Conservation (phyloP, 345 rosid genomes). For the Eucalyptus regnans region DNA sequence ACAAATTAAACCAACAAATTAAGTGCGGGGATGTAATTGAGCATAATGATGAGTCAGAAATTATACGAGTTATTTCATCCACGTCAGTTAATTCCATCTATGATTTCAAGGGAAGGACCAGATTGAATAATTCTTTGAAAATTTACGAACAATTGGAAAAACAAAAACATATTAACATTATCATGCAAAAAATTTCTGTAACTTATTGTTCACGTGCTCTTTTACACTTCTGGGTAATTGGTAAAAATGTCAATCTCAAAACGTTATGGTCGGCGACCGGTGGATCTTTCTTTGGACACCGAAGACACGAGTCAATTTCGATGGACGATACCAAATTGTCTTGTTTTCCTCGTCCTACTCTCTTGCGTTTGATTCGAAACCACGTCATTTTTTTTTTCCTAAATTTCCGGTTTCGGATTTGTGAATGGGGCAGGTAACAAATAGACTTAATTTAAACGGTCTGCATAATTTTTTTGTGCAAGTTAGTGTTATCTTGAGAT, state of each 20-base stretch:
- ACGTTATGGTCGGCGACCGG: background rate
- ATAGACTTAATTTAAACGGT: too few relatives aligned
- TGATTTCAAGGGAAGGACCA: too few relatives aligned
- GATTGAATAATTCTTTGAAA: too few relatives aligned
- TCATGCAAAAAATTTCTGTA: too few relatives aligned
- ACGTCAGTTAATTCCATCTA: accelerated
- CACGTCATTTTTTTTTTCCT: background rate
- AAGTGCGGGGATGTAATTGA: background rate
- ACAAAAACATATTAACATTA: too few relatives aligned
- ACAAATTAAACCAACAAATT: background rate
- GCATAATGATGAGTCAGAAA: background rate
- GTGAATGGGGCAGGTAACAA: background rate
- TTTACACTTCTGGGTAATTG: too few relatives aligned
- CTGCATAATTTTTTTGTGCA: too few relatives aligned
- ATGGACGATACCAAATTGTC: background rate
- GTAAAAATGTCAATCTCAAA: background rate
- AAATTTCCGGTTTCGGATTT: background rate
- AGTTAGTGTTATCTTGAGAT: too few relatives aligned
- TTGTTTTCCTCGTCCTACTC: background rate
- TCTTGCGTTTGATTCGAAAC: background rate
- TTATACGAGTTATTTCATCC: background rate
- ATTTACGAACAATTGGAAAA: too few relatives aligned
- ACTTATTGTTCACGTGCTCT: too few relatives aligned
- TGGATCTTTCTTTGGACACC: background rate
- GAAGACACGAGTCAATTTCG: background rate